Evolutionary conservation across 805 yeast genomes (phyloP), one percentile per base, ranked within the genome.

Genomic region (Kuraishia floccosa): DNA sequence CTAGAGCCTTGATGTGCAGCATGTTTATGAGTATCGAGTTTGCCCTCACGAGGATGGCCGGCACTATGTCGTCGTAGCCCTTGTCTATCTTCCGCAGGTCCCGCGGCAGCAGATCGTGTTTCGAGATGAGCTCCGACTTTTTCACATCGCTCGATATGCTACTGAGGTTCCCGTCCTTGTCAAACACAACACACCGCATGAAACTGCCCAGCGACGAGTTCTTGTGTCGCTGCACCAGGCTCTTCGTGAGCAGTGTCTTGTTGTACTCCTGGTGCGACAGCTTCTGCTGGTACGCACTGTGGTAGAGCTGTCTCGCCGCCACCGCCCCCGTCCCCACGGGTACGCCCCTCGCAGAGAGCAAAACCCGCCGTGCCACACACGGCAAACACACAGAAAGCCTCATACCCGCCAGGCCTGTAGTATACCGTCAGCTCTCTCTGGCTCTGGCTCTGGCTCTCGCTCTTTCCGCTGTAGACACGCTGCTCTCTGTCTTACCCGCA

Each of bases 81-180:
- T 76, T 61, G 45, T 89, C 95, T 31, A 87, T 78, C 46, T 83
- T 86, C 19, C 96, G 56, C 39, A 87, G 58, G 51, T 87, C 96
- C 54, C 96, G 61, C 2, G 96, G 94, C 39, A 77, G 84, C 17
- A 87, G 50, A 16, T 76, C 71, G 51, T 85, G 80, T 28, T 80
- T 75, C 33, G 56, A 63, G 7, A 89, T 63, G 36, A 89, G 68
- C 32, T 75, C 76, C 31, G 48, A 50, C 30, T 65, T 56, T 33
- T 58, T 54, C 17, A 61, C 45, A 27, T 65, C 74, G 25, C 65
- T 56, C 6, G 72, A 60, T 27, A 63, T 66, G 14, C 56, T 53
- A 5, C 58, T 46, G 39, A 62, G 56, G 26, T 61, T 50, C 1
- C 78, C 78, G 1, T 44, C 32, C 11, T 40, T 32, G 41, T 70